Evolutionary conservation across 2,329 filamentous ascomycete species (phyloP).

Genomic region (Blastomyces parvus): DNA sequence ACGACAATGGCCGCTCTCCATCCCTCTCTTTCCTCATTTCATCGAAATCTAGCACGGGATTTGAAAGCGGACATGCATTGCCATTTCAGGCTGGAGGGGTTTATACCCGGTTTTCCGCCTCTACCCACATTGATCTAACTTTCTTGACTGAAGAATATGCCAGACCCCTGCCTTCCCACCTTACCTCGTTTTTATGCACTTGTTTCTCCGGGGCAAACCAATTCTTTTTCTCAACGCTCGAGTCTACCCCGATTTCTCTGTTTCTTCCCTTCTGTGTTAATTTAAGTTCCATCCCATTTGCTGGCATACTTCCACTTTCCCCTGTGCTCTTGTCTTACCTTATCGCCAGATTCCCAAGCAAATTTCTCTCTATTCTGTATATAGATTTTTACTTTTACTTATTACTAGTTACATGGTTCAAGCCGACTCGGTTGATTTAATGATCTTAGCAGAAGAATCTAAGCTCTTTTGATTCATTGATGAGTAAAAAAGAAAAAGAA

Average conservation of each 20-base stretch:
- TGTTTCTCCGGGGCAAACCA: neutral
- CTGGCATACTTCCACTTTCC: neutral
- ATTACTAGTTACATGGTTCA: neutral
- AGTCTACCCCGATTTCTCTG: neutral
- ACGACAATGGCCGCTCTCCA: too few species aligned
- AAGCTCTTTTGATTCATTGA: neutral
- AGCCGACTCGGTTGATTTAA: neutral
- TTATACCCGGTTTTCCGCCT: neutral
- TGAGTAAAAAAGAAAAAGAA: neutral
- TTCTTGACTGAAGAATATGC: neutral
- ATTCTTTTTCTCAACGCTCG: neutral
- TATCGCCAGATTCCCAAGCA: neutral
- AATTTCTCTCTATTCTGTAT: conserved; percentile 1
- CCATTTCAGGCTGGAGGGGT: neutral
- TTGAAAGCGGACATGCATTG: neutral
- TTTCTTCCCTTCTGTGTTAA: neutral
- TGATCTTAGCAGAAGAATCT: neutral
- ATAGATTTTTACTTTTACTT: neutral
- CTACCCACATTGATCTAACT: neutral
- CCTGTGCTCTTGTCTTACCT: neutral
- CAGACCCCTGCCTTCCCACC: neutral
- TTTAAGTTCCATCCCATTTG: neutral
- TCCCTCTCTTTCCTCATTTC: neutral
- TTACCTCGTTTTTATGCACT: too few species aligned
- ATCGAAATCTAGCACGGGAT: neutral